These are phyloP conservation scores for Talaromyces sp. DNA, from an alignment of 2,329 filamentous ascomycete species.

Conservation along the genomic window DNA sequence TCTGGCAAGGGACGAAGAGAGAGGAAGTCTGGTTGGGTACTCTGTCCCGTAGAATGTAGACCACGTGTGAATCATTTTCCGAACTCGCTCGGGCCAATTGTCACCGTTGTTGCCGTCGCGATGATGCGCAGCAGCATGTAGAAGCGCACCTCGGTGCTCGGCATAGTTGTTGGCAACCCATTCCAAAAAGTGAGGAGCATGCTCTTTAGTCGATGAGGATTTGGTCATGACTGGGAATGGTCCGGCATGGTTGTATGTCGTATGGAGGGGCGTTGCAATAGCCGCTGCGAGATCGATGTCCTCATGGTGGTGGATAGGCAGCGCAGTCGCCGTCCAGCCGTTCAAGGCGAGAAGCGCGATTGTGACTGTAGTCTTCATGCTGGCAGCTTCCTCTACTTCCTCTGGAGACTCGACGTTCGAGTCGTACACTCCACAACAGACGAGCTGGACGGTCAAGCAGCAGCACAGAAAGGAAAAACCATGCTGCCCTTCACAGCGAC, in stretches of 20 bases:
- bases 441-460: background rate
- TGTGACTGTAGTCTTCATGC: background rate
- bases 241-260: background rate
- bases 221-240: background rate
- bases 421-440: background rate
- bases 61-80: conserved; percentile 6
- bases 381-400: background rate
- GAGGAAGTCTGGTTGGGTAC: background rate
- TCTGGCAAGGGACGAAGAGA: background rate
- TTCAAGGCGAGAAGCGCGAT: conserved; percentile 1
- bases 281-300: background rate
- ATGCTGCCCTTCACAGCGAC: background rate
- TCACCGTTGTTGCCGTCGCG: background rate
- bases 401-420: background rate
- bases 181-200: background rate
- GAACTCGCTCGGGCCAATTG: background rate
- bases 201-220: background rate
- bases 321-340: conserved; percentile 4
- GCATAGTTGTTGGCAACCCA: background rate
- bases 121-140: background rate
- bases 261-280: background rate
- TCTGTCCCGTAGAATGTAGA: conserved; percentile 11
- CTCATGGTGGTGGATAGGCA: conserved; percentile 2
- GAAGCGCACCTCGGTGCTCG: background rate
- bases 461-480: background rate